Evolutionary conservation across 176 grass and related monocot species (phyloP).

Genomic region (Oryza rufipogon): DNA sequence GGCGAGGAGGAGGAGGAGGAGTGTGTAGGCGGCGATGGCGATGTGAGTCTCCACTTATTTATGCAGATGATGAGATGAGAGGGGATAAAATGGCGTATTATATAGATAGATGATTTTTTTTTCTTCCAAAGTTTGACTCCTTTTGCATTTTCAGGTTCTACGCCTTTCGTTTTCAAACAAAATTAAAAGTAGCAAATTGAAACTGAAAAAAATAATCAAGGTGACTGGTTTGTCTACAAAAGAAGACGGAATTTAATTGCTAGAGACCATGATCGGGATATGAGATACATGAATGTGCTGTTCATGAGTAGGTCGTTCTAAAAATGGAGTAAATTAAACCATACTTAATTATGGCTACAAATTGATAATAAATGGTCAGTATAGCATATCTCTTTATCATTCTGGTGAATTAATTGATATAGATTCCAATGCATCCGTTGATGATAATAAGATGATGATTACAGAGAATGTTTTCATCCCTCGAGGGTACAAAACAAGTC

Average conservation of each 20-base stretch:
- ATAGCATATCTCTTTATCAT: background rate
- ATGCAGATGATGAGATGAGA: background rate
- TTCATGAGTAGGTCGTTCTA: background rate
- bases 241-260: background rate
- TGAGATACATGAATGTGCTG: background rate
- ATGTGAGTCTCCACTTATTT: background rate
- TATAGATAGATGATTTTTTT: background rate
- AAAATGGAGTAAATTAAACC: background rate
- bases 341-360: background rate
- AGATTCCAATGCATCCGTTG: background rate
- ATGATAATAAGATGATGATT: too few relatives aligned
- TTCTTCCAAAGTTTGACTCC: too few relatives aligned
- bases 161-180: too few relatives aligned
- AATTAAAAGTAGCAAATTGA: background rate
- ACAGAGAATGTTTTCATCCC: too few relatives aligned
- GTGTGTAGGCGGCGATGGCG: background rate
- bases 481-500: too few relatives aligned
- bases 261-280: background rate
- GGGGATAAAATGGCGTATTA: background rate
- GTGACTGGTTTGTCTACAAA: background rate
- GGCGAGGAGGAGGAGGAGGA: background rate
- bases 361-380: background rate
- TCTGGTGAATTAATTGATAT: background rate
- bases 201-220: background rate
- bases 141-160: too few relatives aligned